phyloP scores from a whole-genome alignment of 2,329 filamentous ascomycete genomes.

The Fusarium sp. region DNA sequence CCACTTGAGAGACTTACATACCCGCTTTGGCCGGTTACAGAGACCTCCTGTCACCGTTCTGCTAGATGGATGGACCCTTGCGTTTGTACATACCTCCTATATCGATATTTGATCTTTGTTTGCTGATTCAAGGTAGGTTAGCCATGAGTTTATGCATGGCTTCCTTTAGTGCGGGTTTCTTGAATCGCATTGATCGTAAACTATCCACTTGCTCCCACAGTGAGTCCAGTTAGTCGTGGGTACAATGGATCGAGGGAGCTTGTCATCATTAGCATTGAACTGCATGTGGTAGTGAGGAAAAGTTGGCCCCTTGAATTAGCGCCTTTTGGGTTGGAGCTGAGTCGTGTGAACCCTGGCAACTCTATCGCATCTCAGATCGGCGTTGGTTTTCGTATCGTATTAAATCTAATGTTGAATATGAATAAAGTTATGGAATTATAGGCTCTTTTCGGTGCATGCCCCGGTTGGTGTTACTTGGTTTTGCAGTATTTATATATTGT shows the following conservation, averaged over 20 bases:
- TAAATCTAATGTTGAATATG: background rate
- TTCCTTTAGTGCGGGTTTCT: conserved; percentile 15
- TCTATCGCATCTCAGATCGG: conserved; percentile 13
- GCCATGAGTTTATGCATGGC: conserved; percentile 7
- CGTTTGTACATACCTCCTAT: conserved; percentile 19
- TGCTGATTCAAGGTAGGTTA: conserved; percentile 4
- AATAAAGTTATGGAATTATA: background rate
- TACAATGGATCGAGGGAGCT: background rate
- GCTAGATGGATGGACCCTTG: conserved; percentile 36
- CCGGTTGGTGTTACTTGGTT: background rate
- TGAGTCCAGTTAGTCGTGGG: conserved; percentile 19
- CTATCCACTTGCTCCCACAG: background rate
- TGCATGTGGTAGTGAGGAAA: background rate
- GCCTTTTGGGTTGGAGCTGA: conserved; percentile 18
- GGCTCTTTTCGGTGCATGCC: background rate
- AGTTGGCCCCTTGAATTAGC: conserved; percentile 28
- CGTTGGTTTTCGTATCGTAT: conserved; percentile 1
- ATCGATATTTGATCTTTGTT: conserved; percentile 21
- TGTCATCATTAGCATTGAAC: conserved; percentile 1
- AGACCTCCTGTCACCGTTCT: conserved; percentile 33
- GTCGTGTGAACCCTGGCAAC: conserved; percentile 19
- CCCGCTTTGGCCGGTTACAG: conserved; percentile 44
- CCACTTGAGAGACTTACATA: conserved; percentile 50
- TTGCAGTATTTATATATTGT: background rate
- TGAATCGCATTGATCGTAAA: conserved; percentile 13